Evolutionary conservation across 1,284 basidiomycete species (phyloP).

Genomic region (Jaminaea rosea): DNA sequence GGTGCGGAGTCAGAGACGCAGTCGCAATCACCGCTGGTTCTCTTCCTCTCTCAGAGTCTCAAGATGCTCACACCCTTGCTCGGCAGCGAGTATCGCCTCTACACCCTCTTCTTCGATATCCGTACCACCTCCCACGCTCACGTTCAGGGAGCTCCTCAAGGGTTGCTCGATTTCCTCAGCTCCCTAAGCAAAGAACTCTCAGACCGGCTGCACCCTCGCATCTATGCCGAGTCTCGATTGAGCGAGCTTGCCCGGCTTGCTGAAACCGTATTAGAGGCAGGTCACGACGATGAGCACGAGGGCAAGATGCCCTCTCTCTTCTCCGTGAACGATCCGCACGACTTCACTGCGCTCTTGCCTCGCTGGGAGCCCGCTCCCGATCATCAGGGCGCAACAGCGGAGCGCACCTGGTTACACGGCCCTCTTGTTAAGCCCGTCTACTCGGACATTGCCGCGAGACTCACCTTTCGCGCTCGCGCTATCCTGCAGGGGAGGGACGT

Average conservation of each 20-base stretch:
- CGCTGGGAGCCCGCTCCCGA: no score
- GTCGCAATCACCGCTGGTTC: neutral
- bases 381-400: neutral
- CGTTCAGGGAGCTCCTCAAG: no score
- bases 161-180: neutral
- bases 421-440: neutral
- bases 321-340: neutral
- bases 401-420: neutral
- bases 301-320: conserved; percentile 1
- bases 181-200: neutral
- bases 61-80: neutral
- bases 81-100: neutral
- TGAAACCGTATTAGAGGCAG: neutral
- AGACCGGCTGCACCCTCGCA: neutral
- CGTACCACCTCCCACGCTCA: no score
- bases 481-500: neutral
- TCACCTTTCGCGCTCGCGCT: neutral
- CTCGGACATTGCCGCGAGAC: neutral
- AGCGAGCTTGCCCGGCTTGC: neutral
- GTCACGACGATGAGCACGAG: neutral
- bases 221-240: neutral
- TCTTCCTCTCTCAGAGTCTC: neutral
- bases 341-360: neutral
- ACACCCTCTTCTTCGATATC: neutral
- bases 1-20: neutral